These are phyloP conservation scores for Rhynchosporium agropyri DNA, from an alignment of 2,329 filamentous ascomycete genomes.

Conservation along the genomic window DNA sequence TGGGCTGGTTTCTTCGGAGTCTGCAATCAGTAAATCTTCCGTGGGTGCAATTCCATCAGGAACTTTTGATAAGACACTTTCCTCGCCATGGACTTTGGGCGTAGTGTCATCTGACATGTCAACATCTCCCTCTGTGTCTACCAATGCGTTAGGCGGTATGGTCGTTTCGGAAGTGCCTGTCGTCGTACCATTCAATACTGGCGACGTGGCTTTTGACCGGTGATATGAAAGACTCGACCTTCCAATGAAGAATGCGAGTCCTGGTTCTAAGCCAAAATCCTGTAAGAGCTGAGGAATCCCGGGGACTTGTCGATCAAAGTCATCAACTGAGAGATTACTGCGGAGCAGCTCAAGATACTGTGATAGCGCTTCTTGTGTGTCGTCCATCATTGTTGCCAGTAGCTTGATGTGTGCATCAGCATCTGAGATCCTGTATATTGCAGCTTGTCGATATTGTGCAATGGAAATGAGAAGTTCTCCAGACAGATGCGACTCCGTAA, in stretches of 20 bases:
- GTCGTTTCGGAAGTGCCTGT: slow-evolving; percentile 24
- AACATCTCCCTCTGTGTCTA: slow-evolving; percentile 61
- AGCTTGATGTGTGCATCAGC: slow-evolving; percentile 83
- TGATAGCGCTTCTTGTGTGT: slow-evolving; percentile 80
- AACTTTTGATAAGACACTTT: slow-evolving; percentile 23
- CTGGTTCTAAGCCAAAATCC: slow-evolving; percentile 78
- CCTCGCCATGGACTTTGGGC: slow-evolving; percentile 24
- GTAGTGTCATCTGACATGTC: slow-evolving; percentile 25
- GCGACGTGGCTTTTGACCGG: slow-evolving; percentile 46
- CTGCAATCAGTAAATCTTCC: slow-evolving; percentile 48
- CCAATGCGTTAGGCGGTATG: slow-evolving; percentile 23
- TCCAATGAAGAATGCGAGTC: slow-evolving; percentile 82
- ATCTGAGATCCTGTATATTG: slow-evolving; percentile 73
- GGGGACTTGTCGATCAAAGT: slow-evolving; percentile 81
- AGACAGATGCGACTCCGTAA: slow-evolving; percentile 77
- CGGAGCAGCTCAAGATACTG: slow-evolving; percentile 90
- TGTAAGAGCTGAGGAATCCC: slow-evolving; percentile 72
- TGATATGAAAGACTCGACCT: slow-evolving; percentile 72
- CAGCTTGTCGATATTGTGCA: slow-evolving; percentile 86
- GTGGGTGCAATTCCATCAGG: slow-evolving; percentile 16
- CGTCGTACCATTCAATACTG: slow-evolving; percentile 31
- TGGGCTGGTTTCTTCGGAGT: slow-evolving; percentile 37
- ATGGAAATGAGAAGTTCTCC: slow-evolving; percentile 86
- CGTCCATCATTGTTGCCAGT: slow-evolving; percentile 84
- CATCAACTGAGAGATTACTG: slow-evolving; percentile 71